These are phyloP conservation scores for Madurella mycetomatis DNA, from an alignment of 2,329 filamentous ascomycete genomes.

Conservation along the genomic window DNA sequence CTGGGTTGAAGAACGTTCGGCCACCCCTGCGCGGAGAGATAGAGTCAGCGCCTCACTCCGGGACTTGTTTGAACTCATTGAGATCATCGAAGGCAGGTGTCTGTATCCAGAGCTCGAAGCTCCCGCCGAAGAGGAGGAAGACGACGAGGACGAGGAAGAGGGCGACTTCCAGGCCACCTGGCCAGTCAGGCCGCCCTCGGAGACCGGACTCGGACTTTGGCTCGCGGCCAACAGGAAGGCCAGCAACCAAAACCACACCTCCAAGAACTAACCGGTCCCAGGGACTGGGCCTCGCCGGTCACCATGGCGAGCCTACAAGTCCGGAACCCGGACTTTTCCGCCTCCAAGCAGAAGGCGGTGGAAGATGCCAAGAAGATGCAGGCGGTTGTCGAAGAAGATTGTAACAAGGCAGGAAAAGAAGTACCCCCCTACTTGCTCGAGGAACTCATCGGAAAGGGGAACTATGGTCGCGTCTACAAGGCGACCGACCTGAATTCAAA, in stretches of 20 bases:
- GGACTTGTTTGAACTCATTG: no score
- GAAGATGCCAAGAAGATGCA: conserved; percentile 65
- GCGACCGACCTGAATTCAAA: conserved; percentile 38
- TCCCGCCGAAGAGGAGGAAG: no score
- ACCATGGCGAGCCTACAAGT: conserved; percentile 32
- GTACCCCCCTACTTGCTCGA: conserved; percentile 58
- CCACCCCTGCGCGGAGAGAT: not conserved
- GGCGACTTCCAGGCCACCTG: no score
- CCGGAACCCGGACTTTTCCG: conserved; percentile 29
- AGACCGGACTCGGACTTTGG: not conserved
- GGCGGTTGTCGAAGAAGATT: conserved; percentile 52
- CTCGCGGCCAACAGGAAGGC: not conserved
- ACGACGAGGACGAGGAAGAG: no score
- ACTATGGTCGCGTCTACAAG: conserved; percentile 66
- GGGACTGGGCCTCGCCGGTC: conserved; percentile 3
- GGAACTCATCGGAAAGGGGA: conserved; percentile 65
- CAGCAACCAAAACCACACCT: not conserved
- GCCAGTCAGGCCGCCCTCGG: no score
- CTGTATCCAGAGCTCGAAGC: no score
- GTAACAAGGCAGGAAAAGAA: conserved; percentile 50
- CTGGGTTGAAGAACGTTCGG: not conserved
- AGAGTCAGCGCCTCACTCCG: no score
- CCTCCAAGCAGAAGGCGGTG: conserved; percentile 45
- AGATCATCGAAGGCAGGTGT: no score
- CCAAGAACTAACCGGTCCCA: not conserved